A percentile compares a stretch with the other conserved stretches of the same genome.
Evolutionary conservation across 345 rosid species (phyloP).

Genomic region (Hibiscus trionum): DNA sequence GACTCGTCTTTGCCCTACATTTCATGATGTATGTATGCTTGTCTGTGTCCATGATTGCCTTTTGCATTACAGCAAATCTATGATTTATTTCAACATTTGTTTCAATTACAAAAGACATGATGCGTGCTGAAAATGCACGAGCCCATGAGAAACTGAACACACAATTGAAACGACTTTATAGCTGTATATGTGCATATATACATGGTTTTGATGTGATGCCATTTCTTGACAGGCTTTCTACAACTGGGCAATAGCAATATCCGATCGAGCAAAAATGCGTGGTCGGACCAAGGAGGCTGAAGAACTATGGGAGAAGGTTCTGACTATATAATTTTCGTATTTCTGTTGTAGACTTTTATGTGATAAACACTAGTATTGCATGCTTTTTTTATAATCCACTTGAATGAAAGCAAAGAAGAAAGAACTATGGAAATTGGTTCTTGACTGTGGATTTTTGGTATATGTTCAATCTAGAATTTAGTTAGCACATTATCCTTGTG

Average conservation of each 20-base stretch:
- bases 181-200: not conserved
- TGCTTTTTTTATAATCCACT: not conserved
- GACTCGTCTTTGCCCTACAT: slow-evolving; percentile 79
- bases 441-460: slow-evolving; percentile 4
- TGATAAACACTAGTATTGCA: not conserved
- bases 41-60: not conserved
- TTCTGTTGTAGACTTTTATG: not conserved
- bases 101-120: slow-evolving; percentile 9
- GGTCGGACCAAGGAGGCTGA: slow-evolving; percentile 99
- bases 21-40: slow-evolving; percentile 74
- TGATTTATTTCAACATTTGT: not conserved
- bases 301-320: slow-evolving; percentile 94
- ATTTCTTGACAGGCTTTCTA: slow-evolving; percentile 75
- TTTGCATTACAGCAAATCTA: slow-evolving; percentile 4
- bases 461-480: not conserved
- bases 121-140: not conserved
- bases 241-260: slow-evolving; percentile 99
- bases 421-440: slow-evolving; percentile 67
- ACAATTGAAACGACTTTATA: not conserved
- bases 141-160: not conserved
- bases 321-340: slow-evolving; percentile 6
- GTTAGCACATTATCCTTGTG: not conserved
- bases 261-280: slow-evolving; percentile 98
- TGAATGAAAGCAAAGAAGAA: slow-evolving; percentile 56
- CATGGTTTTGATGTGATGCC: slow-evolving; percentile 4